Evolutionary conservation across 192 early-diverging fungal species (phyloP).

Genomic region (Rhizophlyctis rosea): DNA sequence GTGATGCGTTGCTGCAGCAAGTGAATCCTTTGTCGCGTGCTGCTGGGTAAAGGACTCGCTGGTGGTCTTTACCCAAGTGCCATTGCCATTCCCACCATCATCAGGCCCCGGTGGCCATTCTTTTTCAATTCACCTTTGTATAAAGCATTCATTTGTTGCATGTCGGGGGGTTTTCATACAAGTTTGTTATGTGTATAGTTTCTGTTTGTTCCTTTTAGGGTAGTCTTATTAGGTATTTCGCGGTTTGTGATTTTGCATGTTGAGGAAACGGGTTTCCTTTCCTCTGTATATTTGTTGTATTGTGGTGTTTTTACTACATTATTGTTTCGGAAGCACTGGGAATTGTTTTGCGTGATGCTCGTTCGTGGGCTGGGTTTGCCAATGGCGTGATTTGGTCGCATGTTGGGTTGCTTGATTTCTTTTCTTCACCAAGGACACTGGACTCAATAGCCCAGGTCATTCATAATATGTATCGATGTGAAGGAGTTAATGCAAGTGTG

Average conservation of each 20-base stretch:
- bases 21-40: background rate
- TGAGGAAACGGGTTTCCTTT: background rate
- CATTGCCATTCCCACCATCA: background rate
- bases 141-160: background rate
- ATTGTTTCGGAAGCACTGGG: too few relatives aligned
- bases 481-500: too few relatives aligned
- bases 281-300: background rate
- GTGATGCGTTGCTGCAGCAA: background rate
- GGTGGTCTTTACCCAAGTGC: background rate
- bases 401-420: too few relatives aligned
- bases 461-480: too few relatives aligned
- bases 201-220: background rate
- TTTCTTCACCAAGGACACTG: too few relatives aligned
- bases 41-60: background rate
- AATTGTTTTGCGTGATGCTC: too few relatives aligned
- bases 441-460: too few relatives aligned
- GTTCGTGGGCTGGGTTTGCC: too few relatives aligned
- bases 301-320: background rate
- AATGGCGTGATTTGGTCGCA: too few relatives aligned
- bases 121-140: background rate
- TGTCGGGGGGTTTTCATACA: background rate
- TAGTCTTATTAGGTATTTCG: background rate
- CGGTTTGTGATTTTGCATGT: background rate
- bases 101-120: background rate
- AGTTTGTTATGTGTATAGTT: background rate